phyloP scores from a whole-genome alignment of 768 basidiomycete genomes.

The Amanita inopinata region DNA sequence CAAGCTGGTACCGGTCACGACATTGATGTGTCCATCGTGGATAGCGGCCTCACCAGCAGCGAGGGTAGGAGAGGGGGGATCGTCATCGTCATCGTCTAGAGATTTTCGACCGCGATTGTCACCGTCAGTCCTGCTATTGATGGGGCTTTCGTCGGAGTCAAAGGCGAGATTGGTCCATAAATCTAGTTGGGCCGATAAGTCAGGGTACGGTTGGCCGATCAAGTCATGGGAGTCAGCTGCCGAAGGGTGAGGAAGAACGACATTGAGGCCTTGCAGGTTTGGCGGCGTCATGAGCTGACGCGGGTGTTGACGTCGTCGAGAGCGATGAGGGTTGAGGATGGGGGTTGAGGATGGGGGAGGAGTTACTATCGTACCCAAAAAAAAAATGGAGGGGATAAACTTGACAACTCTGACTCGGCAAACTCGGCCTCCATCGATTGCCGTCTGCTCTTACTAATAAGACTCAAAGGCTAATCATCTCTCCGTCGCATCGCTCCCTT shows the following conservation, averaged over 20 bases:
- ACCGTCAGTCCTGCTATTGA: slow-evolving; percentile 23
- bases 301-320: slow-evolving; percentile 5
- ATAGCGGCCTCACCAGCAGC: slow-evolving; percentile 29
- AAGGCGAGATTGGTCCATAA: slow-evolving; percentile 81
- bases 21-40: slow-evolving; percentile 50
- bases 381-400: too few species aligned
- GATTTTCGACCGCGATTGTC: slow-evolving; percentile 25
- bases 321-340: slow-evolving; percentile 6
- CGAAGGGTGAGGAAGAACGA: slow-evolving; percentile 48
- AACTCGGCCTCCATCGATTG: too few species aligned
- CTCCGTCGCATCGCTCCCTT: too few species aligned
- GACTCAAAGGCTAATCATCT: too few species aligned
- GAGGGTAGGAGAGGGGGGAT: slow-evolving; percentile 22
- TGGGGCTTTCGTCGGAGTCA: slow-evolving; percentile 62
- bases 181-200: slow-evolving; percentile 69
- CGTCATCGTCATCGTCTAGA: slow-evolving; percentile 34
- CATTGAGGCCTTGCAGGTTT: slow-evolving; percentile 71
- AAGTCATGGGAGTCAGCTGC: slow-evolving; percentile 44
- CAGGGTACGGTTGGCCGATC: slow-evolving; percentile 58
- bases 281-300: slow-evolving; percentile 42
- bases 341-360: slow-evolving; percentile 9
- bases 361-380: too few species aligned
- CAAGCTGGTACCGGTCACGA: slow-evolving; percentile 40
- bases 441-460: too few species aligned
- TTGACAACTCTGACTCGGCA: too few species aligned